Base-by-base conservation (phyloP, 192 early-diverging fungal species). In the Mortierella antarctica region DNA sequence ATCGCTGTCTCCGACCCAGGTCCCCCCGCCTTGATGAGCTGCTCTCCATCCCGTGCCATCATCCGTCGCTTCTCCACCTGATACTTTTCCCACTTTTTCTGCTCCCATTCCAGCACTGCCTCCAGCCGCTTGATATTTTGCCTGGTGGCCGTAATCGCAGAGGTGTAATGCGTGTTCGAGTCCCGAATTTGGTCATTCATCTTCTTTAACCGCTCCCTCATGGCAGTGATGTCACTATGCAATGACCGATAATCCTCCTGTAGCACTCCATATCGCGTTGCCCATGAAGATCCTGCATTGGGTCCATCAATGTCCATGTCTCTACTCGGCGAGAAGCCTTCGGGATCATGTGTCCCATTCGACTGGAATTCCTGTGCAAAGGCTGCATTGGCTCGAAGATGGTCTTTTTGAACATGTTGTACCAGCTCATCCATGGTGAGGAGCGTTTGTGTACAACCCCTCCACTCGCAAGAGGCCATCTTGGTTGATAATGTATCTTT, bases 31-130 rank as follows among this genome's bases (percentile, higher is more conserved):
- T 4, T 7, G 15, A 5, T 8, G 17, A 18, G 45, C 45, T 48
- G 18, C 8, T 9, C 7, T 20, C 15, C 46, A 23, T 53, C 64
- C 21, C 47, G 57, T 42, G 71, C 45, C 23, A 39, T 7, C 72
- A 74, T 74, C 15, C 57, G 46, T n/a, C 8, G 56, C 74, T 62
- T 69, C 44, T 69, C 60, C 0, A 50, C 48, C 18, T 49, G 60
- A 39, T 76, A 76, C 49, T 59, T 56, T 45, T 66, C 48, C 74
- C 74, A 76, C 18, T 76, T 76, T 21, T 69, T 69, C 74, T 49
- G 68, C 48, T 76, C 74, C 74, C 74, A 76, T 46, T 76, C 74
- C 52, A 76, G 31, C 18, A 51, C 51, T 4, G 74, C 74, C 62
- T 76, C 74, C 47, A 76, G n/a, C 21, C 74, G 74, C 41, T 53